A percentile compares a stretch with the other conserved stretches of the same genome.
phyloP scores from a whole-genome alignment of 176 grass and related monocot genomes.

The Avena atlantica region DNA sequence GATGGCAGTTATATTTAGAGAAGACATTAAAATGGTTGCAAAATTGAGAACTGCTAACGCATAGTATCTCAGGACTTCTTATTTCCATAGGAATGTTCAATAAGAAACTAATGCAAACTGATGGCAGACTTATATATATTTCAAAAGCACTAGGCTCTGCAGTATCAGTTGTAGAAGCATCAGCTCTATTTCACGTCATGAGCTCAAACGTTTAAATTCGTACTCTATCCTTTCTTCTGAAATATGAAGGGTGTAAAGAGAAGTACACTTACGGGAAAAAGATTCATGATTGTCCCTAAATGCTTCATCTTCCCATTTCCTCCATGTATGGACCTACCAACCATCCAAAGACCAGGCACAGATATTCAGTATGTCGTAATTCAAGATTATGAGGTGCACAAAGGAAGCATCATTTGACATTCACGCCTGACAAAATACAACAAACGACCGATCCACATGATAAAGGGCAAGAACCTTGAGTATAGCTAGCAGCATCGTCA shows the following conservation, averaged over 20 bases:
- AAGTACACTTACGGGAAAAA: conserved; percentile 65
- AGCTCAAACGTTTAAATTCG: not conserved
- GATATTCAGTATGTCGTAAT: not conserved
- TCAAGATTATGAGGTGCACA: not conserved
- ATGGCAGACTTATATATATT: too few relatives aligned
- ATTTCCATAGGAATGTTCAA: not conserved
- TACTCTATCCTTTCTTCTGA: not conserved
- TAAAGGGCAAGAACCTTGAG: conserved; percentile 62
- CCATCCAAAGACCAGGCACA: conserved; percentile 41
- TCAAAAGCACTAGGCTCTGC: too few relatives aligned
- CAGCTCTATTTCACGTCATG: not conserved
- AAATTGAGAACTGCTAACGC: conserved; percentile 13
- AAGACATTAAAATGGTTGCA: conserved; percentile 19
- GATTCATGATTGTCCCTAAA: conserved; percentile 76
- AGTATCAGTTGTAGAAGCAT: not conserved
- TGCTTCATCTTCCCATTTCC: conserved; percentile 99
- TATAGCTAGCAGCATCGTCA: conserved; percentile 95
- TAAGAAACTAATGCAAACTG: too few relatives aligned
- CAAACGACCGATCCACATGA: not conserved
- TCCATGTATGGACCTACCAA: conserved; percentile 88
- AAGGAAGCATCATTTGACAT: not conserved
- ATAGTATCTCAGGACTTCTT: not conserved
- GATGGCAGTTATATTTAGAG: not conserved
- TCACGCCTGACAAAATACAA: not conserved
- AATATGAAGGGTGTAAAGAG: not conserved